phyloP scores from a whole-genome alignment of 192 early-diverging fungal genomes.

The Paraglomus brasilianum region DNA sequence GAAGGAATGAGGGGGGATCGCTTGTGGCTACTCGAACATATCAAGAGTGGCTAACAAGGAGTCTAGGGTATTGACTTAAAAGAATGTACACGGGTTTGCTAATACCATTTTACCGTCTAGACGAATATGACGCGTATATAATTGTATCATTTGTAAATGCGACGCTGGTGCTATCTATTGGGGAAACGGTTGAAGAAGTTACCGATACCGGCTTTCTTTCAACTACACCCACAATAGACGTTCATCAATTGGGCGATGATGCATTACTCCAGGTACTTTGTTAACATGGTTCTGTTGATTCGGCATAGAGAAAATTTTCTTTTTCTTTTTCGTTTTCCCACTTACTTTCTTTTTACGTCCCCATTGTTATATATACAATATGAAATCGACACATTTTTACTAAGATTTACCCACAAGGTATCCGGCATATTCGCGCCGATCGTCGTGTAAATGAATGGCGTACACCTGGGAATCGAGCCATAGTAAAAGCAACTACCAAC shows the following conservation, averaged over 20 bases:
- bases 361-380: too few relatives aligned
- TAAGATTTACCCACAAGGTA: slow-evolving; percentile 74
- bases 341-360: too few relatives aligned
- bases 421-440: slow-evolving; percentile 86
- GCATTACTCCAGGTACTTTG: slow-evolving; percentile 78
- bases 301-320: neutral
- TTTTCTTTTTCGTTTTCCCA: neutral
- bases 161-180: slow-evolving; percentile 89
- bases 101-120: slow-evolving; percentile 31
- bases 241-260: slow-evolving; percentile 83
- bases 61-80: neutral
- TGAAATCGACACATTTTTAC: neutral
- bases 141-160: slow-evolving; percentile 91
- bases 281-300: neutral
- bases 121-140: slow-evolving; percentile 79
- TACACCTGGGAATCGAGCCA: slow-evolving; percentile 70
- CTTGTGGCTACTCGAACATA: neutral
- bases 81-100: neutral
- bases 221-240: slow-evolving; percentile 79
- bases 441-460: slow-evolving; percentile 93
- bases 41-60: too few relatives aligned
- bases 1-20: too few relatives aligned
- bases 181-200: slow-evolving; percentile 90
- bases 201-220: slow-evolving; percentile 87
- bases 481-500: slow-evolving; percentile 80